Evolutionary conservation across 2,329 filamentous ascomycete species (phyloP).

Genomic region (Phaeoacremonium minimum): DNA sequence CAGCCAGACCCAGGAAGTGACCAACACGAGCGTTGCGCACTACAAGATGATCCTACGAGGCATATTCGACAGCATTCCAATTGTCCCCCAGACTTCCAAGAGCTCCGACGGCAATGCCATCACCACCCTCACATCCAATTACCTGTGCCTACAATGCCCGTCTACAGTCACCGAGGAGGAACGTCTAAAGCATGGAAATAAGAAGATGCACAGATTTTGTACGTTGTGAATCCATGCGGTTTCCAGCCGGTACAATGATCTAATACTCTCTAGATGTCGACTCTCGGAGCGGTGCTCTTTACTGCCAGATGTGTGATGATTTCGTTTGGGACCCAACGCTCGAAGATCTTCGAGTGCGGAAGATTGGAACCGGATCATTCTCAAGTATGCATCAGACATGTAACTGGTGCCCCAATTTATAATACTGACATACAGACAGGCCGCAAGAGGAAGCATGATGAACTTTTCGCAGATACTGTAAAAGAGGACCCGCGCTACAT

Average conservation of each 20-base stretch:
- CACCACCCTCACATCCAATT: constrained; percentile 63
- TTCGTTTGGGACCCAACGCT: constrained; percentile 79
- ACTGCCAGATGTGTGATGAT: constrained; percentile 78
- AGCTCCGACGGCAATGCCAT: constrained; percentile 49
- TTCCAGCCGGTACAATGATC: neutral
- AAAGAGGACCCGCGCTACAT: constrained; percentile 76
- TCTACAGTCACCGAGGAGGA: constrained; percentile 64
- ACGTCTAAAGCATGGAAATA: constrained; percentile 60
- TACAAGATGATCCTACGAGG: constrained; percentile 69
- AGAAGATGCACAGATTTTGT: constrained; percentile 74
- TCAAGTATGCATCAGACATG: constrained; percentile 42
- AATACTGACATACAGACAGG: constrained; percentile 27
- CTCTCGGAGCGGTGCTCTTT: constrained; percentile 69
- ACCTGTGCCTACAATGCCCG: constrained; percentile 70
- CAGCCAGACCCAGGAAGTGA: constrained; percentile 54
- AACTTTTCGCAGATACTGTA: constrained; percentile 58
- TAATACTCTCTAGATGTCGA: constrained; percentile 65
- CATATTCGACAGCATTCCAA: constrained; percentile 63
- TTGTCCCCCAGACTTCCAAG: constrained; percentile 63
- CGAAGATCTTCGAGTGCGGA: constrained; percentile 68
- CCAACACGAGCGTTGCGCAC: constrained; percentile 64
- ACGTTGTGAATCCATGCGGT: constrained; percentile 22
- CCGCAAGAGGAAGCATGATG: constrained; percentile 73
- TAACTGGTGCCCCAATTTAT: neutral
- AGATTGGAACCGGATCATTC: constrained; percentile 63